phyloP scores from a whole-genome alignment of 352 stramenopile species.

The Pythium aphanidermatum region DNA sequence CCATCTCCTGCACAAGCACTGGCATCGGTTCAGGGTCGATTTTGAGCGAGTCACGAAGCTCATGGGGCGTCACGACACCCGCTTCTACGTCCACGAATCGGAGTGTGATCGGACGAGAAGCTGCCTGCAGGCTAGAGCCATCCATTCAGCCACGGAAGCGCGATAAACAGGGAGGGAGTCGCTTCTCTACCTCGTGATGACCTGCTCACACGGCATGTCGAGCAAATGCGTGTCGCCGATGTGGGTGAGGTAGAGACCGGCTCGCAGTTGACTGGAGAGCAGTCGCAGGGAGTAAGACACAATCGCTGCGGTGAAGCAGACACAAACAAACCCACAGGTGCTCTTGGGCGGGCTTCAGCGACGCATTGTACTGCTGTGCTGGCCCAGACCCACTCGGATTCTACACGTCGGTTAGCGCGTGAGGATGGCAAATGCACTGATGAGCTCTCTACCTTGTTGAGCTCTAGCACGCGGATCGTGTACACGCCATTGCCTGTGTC shows the following conservation, averaged over 20 bases:
- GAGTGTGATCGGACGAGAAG: conserved; percentile 48
- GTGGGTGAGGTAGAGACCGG: conserved; percentile 75
- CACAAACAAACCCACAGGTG: conserved; percentile 35
- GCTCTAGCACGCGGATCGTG: conserved; percentile 68
- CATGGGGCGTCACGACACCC: conserved; percentile 66
- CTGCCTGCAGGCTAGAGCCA: conserved; percentile 40
- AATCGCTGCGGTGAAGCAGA: background rate
- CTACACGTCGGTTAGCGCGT: conserved; percentile 11
- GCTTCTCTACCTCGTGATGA: conserved; percentile 60
- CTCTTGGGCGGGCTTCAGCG: conserved; percentile 43
- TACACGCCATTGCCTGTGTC: conserved; percentile 85
- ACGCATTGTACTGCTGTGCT: conserved; percentile 66
- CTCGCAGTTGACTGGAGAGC: conserved; percentile 30
- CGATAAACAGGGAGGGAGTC: background rate
- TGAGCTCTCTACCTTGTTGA: conserved; percentile 40
- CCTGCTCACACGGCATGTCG: conserved; percentile 51
- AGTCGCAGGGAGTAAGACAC: background rate
- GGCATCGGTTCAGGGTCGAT: conserved; percentile 28
- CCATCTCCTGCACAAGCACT: conserved; percentile 6
- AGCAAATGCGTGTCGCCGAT: conserved; percentile 71
- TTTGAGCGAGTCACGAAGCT: conserved; percentile 57
- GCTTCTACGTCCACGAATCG: conserved; percentile 75
- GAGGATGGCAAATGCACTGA: background rate
- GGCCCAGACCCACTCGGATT: conserved; percentile 37
- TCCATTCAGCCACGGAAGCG: too few species aligned